phyloP scores from a whole-genome alignment of 176 grass and related monocot species.

The Leersia perrieri region DNA sequence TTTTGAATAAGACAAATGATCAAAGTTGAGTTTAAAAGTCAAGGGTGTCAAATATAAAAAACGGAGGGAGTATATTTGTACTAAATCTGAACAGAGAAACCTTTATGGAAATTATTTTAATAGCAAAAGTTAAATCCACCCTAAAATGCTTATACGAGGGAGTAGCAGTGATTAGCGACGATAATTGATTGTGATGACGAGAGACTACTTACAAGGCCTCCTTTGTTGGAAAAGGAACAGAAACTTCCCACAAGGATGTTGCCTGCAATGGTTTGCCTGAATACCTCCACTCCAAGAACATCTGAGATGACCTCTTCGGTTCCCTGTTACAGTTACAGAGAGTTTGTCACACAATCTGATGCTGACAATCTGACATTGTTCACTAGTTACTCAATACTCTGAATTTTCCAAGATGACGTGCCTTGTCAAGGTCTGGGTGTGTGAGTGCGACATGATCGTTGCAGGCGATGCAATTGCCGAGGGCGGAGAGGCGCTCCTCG shows the following conservation, averaged over 20 bases:
- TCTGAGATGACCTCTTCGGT: conserved; percentile 82
- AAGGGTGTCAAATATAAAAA: too few species aligned
- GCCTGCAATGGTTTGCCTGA: conserved; percentile 81
- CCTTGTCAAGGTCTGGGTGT: conserved; percentile 81
- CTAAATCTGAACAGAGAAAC: too few species aligned
- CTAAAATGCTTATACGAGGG: too few species aligned
- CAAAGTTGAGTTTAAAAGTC: too few species aligned
- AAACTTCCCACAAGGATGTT: conserved; percentile 88
- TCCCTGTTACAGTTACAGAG: conserved; percentile 43
- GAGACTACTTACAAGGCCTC: conserved; percentile 76
- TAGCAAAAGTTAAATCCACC: too few species aligned
- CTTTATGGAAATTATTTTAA: too few species aligned
- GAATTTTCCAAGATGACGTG: neutral
- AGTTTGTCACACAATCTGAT: neutral
- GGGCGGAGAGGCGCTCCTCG: conserved; percentile 73
- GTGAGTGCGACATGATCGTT: conserved; percentile 91
- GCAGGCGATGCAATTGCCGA: conserved; percentile 87
- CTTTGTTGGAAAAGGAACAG: conserved; percentile 78
- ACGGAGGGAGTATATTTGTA: too few species aligned
- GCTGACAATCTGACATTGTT: neutral
- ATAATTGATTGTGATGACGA: neutral
- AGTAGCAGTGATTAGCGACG: neutral
- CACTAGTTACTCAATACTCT: neutral
- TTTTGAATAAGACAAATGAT: too few species aligned
- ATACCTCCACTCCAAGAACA: conserved; percentile 76